A percentile compares a stretch with the other conserved stretches of the same genome.
Evolutionary conservation across 2,329 filamentous ascomycete genomes (phyloP).

Genomic region (Talaromyces sp.): DNA sequence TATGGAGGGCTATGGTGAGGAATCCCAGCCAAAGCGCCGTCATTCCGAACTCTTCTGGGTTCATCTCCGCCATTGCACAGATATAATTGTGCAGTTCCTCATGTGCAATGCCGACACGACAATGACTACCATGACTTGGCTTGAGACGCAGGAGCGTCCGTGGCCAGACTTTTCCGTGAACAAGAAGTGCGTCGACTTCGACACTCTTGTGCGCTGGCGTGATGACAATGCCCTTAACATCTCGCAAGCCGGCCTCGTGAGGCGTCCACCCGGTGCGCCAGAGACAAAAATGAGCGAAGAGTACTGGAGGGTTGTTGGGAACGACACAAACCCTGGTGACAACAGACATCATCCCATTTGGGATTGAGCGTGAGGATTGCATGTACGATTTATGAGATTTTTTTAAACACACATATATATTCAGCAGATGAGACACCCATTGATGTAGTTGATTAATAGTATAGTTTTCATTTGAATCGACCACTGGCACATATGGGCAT

Average conservation of each 20-base stretch:
- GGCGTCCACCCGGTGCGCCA: slow-evolving; percentile 6
- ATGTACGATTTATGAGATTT: neutral
- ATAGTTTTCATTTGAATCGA: neutral
- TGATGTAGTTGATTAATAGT: neutral
- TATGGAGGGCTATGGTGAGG: slow-evolving; percentile 9
- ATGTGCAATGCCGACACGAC: slow-evolving; percentile 27
- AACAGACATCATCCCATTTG: slow-evolving; percentile 9
- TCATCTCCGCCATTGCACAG: slow-evolving; percentile 32
- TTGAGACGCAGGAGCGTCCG: slow-evolving; percentile 22
- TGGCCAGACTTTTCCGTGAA: slow-evolving; percentile 29
- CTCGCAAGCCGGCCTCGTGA: slow-evolving; percentile 6
- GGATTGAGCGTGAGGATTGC: neutral
- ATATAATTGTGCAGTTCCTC: slow-evolving; percentile 29
- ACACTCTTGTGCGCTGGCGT: slow-evolving; percentile 13
- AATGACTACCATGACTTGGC: slow-evolving; percentile 28
- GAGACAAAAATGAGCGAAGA: slow-evolving; percentile 6
- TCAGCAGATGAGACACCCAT: neutral
- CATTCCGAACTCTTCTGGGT: slow-evolving; percentile 12
- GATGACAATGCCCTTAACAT: slow-evolving; percentile 10
- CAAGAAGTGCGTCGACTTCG: slow-evolving; percentile 26
- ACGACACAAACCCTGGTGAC: slow-evolving; percentile 8
- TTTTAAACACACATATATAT: neutral
- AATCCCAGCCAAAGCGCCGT: slow-evolving; percentile 13
- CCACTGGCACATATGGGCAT: neutral
- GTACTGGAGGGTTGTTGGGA: slow-evolving; percentile 10